Percentiles rank a stretch among this genome's conserved stretches.
Conservation (phyloP, 1,284 basidiomycete genomes). For the Austropuccinia psidii region DNA sequence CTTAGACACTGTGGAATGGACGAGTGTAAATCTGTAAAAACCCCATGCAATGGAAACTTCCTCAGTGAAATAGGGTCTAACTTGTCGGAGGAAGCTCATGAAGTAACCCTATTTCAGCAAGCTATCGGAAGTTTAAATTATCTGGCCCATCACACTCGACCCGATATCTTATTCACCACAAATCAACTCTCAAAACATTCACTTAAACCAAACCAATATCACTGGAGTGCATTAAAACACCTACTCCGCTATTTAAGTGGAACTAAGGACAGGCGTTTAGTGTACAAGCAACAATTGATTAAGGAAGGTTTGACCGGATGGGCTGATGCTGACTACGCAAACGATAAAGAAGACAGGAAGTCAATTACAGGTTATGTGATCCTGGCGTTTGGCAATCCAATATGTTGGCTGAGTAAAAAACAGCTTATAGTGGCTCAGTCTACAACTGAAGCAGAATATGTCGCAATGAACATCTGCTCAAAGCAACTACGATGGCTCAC, state of each 20-base stretch:
- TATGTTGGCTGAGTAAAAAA: conserved; percentile 15
- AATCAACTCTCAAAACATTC: not conserved
- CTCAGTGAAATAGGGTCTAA: not conserved
- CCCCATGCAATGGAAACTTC: not conserved
- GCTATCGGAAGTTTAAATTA: not conserved
- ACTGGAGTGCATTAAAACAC: not conserved
- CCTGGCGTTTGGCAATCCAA: not conserved
- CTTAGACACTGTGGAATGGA: not conserved
- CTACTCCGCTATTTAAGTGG: not conserved
- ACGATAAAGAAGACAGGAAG: not conserved
- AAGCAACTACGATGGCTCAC: conserved; percentile 4
- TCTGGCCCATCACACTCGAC: not conserved
- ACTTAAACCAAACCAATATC: not conserved
- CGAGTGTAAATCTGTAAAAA: not conserved
- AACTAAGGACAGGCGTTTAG: no score
- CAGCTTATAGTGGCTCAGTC: not conserved
- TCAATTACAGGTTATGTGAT: not conserved
- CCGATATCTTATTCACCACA: not conserved
- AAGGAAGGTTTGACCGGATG: not conserved
- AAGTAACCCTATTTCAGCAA: not conserved
- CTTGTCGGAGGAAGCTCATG: no score
- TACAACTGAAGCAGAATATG: not conserved
- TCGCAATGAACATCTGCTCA: not conserved
- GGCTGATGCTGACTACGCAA: not conserved
- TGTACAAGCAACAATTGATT: no score